These are phyloP conservation scores for Skeletonema tropicum DNA, from an alignment of 108 stramenopile genomes.

Conservation along the genomic window DNA sequence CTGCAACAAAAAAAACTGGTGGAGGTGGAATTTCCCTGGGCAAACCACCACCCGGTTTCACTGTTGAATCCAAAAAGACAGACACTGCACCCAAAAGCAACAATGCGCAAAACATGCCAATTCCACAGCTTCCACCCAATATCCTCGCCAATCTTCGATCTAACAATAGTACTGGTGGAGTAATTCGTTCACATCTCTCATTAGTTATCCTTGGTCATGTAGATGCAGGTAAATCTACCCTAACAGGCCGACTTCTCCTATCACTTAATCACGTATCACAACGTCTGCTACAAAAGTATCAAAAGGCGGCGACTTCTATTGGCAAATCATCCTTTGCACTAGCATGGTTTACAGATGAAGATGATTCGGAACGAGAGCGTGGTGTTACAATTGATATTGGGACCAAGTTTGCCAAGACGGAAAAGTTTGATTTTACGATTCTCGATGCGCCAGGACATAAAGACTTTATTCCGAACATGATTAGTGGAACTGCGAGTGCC, in stretches of 20 bases:
- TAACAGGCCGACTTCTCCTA: conserved; percentile 75
- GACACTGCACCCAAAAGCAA: neutral
- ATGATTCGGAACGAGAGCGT: conserved; percentile 68
- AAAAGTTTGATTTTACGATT: conserved; percentile 41
- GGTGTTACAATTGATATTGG: conserved; percentile 83
- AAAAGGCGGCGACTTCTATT: conserved; percentile 55
- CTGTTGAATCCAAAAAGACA: conserved; percentile 16
- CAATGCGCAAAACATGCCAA: conserved; percentile 5
- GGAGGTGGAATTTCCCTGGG: conserved; percentile 1
- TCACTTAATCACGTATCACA: conserved; percentile 59
- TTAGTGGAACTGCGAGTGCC: conserved; percentile 59
- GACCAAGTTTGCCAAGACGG: conserved; percentile 49
- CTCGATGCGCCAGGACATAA: conserved; percentile 68
- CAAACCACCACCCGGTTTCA: conserved; percentile 27
- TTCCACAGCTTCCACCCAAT: conserved; percentile 17
- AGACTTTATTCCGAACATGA: conserved; percentile 59
- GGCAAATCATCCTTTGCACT: conserved; percentile 81
- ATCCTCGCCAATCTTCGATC: conserved; percentile 33
- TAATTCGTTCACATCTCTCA: conserved; percentile 44
- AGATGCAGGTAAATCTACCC: conserved; percentile 85
- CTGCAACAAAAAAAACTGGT: neutral
- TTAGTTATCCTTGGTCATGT: conserved; percentile 60
- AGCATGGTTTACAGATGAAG: conserved; percentile 82
- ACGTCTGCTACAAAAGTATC: conserved; percentile 65
- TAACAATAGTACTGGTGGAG: neutral